Conservation (phyloP, 148 eudicot species). For the Spergularia bocconei region DNA sequence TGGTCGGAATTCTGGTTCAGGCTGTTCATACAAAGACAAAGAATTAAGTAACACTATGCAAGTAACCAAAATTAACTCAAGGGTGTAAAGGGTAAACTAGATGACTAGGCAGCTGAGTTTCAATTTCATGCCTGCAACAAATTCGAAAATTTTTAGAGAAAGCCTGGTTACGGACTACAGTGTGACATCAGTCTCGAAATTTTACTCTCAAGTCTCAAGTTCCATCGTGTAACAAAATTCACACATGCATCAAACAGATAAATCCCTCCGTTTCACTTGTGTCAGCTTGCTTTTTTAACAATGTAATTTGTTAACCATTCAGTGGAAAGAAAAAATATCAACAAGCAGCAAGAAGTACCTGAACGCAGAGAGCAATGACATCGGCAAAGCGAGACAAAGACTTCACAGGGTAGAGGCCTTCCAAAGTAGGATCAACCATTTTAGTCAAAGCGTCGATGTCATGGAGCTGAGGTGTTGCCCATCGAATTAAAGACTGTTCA, state of each 20-base stretch:
- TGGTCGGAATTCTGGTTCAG: constrained; percentile 95
- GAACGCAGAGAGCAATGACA: constrained; percentile 90
- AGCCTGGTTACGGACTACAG: no score
- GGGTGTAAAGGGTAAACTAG: no score
- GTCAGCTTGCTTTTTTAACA: no score
- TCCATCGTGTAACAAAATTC: no score
- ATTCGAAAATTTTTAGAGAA: no score
- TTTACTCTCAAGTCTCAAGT: no score
- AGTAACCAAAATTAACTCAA: no score
- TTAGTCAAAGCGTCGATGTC: constrained; percentile 83
- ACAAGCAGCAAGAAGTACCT: constrained; percentile 44
- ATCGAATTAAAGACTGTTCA: constrained; percentile 82
- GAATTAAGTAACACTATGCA: not conserved
- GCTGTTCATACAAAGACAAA: constrained; percentile 38
- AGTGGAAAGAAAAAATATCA: not conserved
- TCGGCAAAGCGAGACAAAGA: constrained; percentile 93
- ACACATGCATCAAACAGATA: no score
- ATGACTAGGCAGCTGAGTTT: no score
- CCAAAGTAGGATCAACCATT: constrained; percentile 87
- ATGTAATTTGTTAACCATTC: not conserved
- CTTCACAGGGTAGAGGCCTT: constrained; percentile 87
- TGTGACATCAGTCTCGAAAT: no score
- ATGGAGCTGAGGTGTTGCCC: constrained; percentile 99
- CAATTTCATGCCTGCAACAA: no score
- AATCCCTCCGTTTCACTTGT: no score